Conservation (phyloP, 1,139 yeast species). For the Sugiyamaella japonica region DNA sequence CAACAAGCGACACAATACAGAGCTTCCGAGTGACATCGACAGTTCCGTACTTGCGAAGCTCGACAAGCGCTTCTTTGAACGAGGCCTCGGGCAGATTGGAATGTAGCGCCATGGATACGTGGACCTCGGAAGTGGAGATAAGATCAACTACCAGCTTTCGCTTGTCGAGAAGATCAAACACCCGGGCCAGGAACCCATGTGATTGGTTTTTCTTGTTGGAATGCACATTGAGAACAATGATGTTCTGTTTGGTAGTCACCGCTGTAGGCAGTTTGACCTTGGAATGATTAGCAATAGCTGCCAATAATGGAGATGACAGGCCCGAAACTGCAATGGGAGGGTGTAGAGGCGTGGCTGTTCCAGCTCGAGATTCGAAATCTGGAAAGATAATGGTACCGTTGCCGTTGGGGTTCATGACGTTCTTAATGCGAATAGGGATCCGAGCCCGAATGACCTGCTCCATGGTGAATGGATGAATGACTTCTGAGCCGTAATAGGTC, state of each 20-base stretch:
- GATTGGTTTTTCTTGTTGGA: conserved; percentile 90
- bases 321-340: conserved; percentile 79
- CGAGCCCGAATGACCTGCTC: conserved; percentile 96
- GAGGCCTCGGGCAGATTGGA: conserved; percentile 65
- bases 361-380: conserved; percentile 83
- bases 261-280: conserved; percentile 81
- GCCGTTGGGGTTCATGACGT: conserved; percentile 89
- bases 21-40: conserved; percentile 85
- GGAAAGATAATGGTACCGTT: conserved; percentile 93
- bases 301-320: conserved; percentile 40
- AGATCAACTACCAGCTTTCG: conserved; percentile 88
- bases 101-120: conserved; percentile 95
- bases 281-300: conserved; percentile 33
- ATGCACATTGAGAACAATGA: conserved; percentile 88
- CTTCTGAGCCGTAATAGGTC: conserved; percentile 96
- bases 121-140: conserved; percentile 96
- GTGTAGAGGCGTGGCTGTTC: conserved; percentile 90
- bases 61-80: conserved; percentile 64
- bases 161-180: conserved; percentile 82
- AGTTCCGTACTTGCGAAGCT: conserved; percentile 75
- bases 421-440: conserved; percentile 94
- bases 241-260: conserved; percentile 90
- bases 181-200: conserved; percentile 91
- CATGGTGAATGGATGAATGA: conserved; percentile 98
- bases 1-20: conserved; percentile 92